phyloP scores from a whole-genome alignment of 495 filamentous ascomycete species.

The Aspergillus funiculosus region DNA sequence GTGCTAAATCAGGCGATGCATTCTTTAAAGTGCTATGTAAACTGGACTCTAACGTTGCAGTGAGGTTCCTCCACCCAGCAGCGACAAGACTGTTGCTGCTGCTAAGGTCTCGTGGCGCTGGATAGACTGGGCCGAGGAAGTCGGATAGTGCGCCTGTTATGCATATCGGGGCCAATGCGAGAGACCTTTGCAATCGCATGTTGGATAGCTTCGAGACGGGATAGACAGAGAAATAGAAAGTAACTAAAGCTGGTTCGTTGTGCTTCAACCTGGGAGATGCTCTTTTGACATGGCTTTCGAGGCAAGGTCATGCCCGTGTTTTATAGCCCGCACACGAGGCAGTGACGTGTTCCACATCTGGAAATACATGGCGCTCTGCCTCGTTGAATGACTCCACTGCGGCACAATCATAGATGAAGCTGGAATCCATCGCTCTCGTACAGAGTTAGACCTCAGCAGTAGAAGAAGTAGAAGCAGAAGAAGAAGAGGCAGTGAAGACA shows the following conservation, averaged over 20 bases:
- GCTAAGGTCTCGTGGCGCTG: conserved; percentile 33
- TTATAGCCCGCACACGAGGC: not conserved
- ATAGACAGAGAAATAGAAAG: not conserved
- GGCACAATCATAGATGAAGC: too few species aligned
- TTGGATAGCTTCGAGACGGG: not conserved
- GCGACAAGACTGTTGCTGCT: conserved; percentile 32
- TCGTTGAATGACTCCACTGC: too few species aligned
- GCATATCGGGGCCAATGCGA: conserved; percentile 4
- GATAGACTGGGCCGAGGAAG: conserved; percentile 31
- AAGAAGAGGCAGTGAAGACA: too few species aligned
- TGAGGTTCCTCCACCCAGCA: conserved; percentile 38
- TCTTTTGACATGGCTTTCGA: too few species aligned
- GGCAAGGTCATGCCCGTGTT: not conserved
- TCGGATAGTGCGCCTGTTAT: conserved; percentile 22
- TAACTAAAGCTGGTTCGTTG: not conserved
- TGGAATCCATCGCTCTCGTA: too few species aligned
- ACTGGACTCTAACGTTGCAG: conserved; percentile 20
- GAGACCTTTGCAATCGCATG: conserved; percentile 4
- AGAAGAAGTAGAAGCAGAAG: too few species aligned
- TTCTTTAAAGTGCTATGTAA: not conserved
- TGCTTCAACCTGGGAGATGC: not conserved
- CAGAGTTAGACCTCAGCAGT: too few species aligned
- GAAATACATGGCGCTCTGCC: not conserved
- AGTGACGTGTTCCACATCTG: not conserved
- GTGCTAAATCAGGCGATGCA: conserved; percentile 5